Conservation (phyloP, 768 basidiomycete genomes). For the Pleurotus tuber-regium region DNA sequence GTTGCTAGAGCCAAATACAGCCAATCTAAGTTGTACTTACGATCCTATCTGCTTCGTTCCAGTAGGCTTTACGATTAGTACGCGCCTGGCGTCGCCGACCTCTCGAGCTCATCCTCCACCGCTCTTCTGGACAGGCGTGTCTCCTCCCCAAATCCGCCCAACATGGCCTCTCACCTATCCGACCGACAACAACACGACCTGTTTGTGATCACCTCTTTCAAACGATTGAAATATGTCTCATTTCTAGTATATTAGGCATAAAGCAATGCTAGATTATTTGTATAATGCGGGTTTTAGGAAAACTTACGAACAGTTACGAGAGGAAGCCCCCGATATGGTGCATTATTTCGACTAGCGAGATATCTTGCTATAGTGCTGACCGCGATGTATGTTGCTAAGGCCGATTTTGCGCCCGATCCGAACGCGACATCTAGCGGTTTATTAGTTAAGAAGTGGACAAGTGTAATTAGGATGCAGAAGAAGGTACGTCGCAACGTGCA, state of each 20-base stretch:
- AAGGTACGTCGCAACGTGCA: constrained; percentile 51
- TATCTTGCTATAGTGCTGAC: neutral
- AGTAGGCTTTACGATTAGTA: too few species aligned
- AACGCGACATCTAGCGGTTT: constrained; percentile 85
- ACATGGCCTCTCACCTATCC: constrained; percentile 12
- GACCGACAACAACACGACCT: constrained; percentile 17
- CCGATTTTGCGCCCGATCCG: constrained; percentile 75
- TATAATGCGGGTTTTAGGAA: constrained; percentile 40
- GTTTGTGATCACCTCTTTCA: constrained; percentile 12
- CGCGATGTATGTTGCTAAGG: constrained; percentile 37
- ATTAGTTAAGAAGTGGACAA: constrained; percentile 98
- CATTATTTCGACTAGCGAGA: neutral
- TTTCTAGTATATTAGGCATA: constrained; percentile 49
- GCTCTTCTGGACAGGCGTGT: too few species aligned
- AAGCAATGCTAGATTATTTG: constrained; percentile 79
- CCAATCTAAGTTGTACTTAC: too few species aligned
- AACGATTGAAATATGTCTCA: neutral
- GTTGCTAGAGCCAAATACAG: too few species aligned
- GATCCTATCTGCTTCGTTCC: too few species aligned
- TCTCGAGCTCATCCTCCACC: too few species aligned
- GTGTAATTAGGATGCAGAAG: constrained; percentile 92
- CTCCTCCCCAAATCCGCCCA: too few species aligned
- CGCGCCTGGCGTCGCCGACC: too few species aligned
- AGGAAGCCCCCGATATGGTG: constrained; percentile 9
- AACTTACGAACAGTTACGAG: constrained; percentile 4